A percentile compares a stretch with the other conserved stretches of the same genome.
Evolutionary conservation across 164 flowering plant species (phyloP).

Genomic region (Brasenia schreberi): DNA sequence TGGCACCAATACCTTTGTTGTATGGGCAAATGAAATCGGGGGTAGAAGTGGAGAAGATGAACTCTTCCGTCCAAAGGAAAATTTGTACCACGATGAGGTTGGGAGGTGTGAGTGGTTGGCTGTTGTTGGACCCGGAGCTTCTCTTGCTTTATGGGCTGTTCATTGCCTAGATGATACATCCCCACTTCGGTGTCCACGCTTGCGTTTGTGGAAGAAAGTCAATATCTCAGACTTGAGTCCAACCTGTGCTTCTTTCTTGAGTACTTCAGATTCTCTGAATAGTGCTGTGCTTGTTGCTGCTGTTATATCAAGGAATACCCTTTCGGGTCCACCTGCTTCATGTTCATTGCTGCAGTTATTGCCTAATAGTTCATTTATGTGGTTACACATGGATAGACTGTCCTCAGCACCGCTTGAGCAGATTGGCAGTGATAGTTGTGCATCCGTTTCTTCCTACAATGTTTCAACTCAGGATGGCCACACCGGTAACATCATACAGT

Average conservation of each 20-base stretch:
- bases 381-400: slow-evolving; percentile 38
- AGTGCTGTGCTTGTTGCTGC: slow-evolving; percentile 31
- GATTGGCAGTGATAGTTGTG: slow-evolving; percentile 9
- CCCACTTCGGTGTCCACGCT: slow-evolving; percentile 74
- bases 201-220: slow-evolving; percentile 68
- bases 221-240: slow-evolving; percentile 15
- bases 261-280: slow-evolving; percentile 8
- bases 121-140: slow-evolving; percentile 50
- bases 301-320: slow-evolving; percentile 31
- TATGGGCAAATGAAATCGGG: slow-evolving; percentile 57
- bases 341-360: slow-evolving; percentile 58
- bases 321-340: slow-evolving; percentile 49
- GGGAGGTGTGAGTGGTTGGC: slow-evolving; percentile 83
- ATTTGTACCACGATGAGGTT: slow-evolving; percentile 2
- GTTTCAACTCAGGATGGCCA: slow-evolving; percentile 55
- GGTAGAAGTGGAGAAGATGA: slow-evolving; percentile 12
- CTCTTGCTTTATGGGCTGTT: slow-evolving; percentile 65
- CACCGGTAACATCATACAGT: slow-evolving; percentile 46
- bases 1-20: slow-evolving; percentile 40
- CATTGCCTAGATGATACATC: slow-evolving; percentile 84
- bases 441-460: slow-evolving; percentile 19
- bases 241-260: neutral
- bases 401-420: slow-evolving; percentile 14
- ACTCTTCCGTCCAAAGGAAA: too few relatives aligned
- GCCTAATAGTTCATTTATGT: slow-evolving; percentile 43